Conservation (phyloP, 2,329 filamentous ascomycete species). For the Cercospora janseana region DNA sequence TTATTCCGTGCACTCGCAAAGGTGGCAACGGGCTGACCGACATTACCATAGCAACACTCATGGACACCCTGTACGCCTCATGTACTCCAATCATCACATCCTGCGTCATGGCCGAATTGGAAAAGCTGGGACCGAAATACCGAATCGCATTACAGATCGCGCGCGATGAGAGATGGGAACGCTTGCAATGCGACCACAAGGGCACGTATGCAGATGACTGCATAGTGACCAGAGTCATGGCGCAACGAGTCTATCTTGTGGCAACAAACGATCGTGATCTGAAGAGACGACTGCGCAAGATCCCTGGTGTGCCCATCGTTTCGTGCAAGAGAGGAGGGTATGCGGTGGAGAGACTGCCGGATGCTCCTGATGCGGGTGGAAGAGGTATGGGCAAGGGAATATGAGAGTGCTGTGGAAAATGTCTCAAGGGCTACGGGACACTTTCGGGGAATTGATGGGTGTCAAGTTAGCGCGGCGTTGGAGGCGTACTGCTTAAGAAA, state of each 20-base stretch:
- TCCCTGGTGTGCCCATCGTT: conserved; percentile 73
- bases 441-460: background rate
- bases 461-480: conserved; percentile 25
- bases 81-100: conserved; percentile 84
- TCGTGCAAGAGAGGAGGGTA: conserved; percentile 87
- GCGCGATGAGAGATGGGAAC: conserved; percentile 82
- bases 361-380: conserved; percentile 66
- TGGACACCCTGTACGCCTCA: conserved; percentile 91
- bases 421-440: background rate
- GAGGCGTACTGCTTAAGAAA: conserved; percentile 5
- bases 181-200: conserved; percentile 86
- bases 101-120: conserved; percentile 79
- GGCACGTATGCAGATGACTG: conserved; percentile 87
- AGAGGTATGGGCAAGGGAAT: conserved; percentile 14
- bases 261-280: conserved; percentile 69
- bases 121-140: conserved; percentile 87
- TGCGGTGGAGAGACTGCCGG: conserved; percentile 85
- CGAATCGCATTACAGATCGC: conserved; percentile 81
- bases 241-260: conserved; percentile 49
- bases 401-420: background rate
- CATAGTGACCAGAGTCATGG: conserved; percentile 48
- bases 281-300: conserved; percentile 79
- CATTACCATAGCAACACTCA: conserved; percentile 73
- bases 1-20: background rate
- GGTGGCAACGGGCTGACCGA: background rate